Conservation (phyloP, 352 stramenopile species). For the Globisporangium emineosum region DNA sequence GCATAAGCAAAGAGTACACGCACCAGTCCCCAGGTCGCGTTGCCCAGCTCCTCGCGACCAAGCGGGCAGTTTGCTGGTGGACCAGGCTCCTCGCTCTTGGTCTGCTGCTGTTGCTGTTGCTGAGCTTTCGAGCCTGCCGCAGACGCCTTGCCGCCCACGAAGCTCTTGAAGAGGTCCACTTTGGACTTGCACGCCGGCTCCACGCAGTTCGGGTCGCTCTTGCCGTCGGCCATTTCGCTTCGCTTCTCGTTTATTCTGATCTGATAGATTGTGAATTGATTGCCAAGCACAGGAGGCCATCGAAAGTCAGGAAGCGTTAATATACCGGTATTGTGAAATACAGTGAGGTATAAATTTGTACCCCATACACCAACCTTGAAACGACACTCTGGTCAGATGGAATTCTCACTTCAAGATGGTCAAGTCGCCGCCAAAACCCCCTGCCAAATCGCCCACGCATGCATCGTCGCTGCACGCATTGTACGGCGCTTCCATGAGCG, state of each 20-base stretch:
- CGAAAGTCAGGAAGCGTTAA: conserved; percentile 9
- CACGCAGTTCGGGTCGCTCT: conserved; percentile 80
- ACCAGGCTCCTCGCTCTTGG: conserved; percentile 15
- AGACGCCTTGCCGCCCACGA: conserved; percentile 43
- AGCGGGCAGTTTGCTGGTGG: conserved; percentile 72
- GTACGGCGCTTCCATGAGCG: conserved; percentile 9
- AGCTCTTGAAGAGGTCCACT: conserved; percentile 80
- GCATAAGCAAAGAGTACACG: conserved; percentile 1
- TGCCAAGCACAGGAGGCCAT: not conserved
- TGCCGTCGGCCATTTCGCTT: conserved; percentile 29
- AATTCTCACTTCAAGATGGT: not conserved
- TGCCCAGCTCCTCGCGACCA: conserved; percentile 82
- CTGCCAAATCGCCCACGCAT: conserved; percentile 26
- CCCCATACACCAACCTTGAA: not conserved
- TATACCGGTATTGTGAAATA: not conserved
- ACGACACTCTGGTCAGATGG: not conserved
- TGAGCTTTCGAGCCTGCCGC: conserved; percentile 5
- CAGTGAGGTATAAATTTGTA: not conserved
- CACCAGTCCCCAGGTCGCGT: conserved; percentile 87
- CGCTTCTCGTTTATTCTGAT: conserved; percentile 4
- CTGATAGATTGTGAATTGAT: conserved; percentile 3
- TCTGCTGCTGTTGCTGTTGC: conserved; percentile 12
- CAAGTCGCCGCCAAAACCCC: conserved; percentile 52
- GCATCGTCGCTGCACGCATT: conserved; percentile 21
- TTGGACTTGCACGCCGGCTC: conserved; percentile 85